These are phyloP conservation scores for Closterium sp. DNA, from an alignment of 139 green algal species.

Conservation along the genomic window DNA sequence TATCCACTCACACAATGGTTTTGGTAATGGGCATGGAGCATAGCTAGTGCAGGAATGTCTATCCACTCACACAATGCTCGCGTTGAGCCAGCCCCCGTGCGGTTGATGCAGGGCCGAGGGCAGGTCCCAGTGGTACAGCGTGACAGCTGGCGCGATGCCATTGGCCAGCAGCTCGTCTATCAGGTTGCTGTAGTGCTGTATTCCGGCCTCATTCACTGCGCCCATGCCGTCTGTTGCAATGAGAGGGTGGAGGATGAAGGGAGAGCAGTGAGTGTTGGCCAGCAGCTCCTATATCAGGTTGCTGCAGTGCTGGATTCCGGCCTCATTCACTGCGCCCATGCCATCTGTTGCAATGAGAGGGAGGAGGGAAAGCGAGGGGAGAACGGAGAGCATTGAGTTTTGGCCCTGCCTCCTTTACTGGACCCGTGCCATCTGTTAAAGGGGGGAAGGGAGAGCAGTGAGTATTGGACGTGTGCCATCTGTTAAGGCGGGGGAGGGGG, in stretches of 20 bases:
- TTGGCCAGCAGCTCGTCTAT: constrained; percentile 18
- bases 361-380: too few species aligned
- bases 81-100: constrained; percentile 35
- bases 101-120: background rate
- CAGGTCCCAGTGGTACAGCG: constrained; percentile 42
- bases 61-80: constrained; percentile 11
- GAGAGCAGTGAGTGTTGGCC: background rate
- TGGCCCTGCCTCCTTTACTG: too few species aligned
- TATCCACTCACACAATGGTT: too few species aligned
- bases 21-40: too few species aligned
- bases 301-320: constrained; percentile 5
- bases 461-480: too few species aligned
- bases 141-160: constrained; percentile 29
- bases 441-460: too few species aligned
- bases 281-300: constrained; percentile 11
- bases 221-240: background rate
- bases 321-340: background rate
- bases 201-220: background rate
- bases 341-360: too few species aligned
- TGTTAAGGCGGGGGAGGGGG: too few species aligned
- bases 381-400: too few species aligned
- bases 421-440: too few species aligned
- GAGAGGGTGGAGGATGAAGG: too few species aligned
- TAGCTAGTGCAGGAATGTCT: too few species aligned
- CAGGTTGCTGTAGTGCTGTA: constrained; percentile 17